Conservation (phyloP, 345 rosid genomes). For the thale cress (Arabidopsis thaliana) region TAIR10.1 NC_003071.7:11490501-11491000, state of each 20-base stretch:
- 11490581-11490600: slow-evolving; percentile 62
- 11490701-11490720: slow-evolving; percentile 65
- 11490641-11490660: slow-evolving; percentile 62
- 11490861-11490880: slow-evolving; percentile 62
- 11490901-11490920: slow-evolving; percentile 56
- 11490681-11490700: slow-evolving; percentile 49
- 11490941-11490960: slow-evolving; percentile 60
- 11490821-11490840: slow-evolving; percentile 57
- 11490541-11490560: slow-evolving; percentile 48
- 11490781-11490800: slow-evolving; percentile 58
- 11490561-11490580: slow-evolving; percentile 67
- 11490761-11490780: slow-evolving; percentile 60
- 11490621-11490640: slow-evolving; percentile 55
- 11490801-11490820: slow-evolving; percentile 53
- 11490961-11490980: slow-evolving; percentile 56
- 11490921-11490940: slow-evolving; percentile 55
- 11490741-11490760: slow-evolving; percentile 61
- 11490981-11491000: slow-evolving; percentile 62
- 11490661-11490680: slow-evolving; percentile 73
- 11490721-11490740: slow-evolving; percentile 54
- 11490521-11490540: slow-evolving; percentile 48
- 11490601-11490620: slow-evolving; percentile 44
- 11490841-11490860: slow-evolving; percentile 62
- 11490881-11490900: slow-evolving; percentile 75
- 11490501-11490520: slow-evolving; percentile 49